Evolutionary conservation across 2,329 filamentous ascomycete genomes (phyloP), one percentile per base, ranked within the genome.

Genomic region (Cercospora beticola): DNA sequence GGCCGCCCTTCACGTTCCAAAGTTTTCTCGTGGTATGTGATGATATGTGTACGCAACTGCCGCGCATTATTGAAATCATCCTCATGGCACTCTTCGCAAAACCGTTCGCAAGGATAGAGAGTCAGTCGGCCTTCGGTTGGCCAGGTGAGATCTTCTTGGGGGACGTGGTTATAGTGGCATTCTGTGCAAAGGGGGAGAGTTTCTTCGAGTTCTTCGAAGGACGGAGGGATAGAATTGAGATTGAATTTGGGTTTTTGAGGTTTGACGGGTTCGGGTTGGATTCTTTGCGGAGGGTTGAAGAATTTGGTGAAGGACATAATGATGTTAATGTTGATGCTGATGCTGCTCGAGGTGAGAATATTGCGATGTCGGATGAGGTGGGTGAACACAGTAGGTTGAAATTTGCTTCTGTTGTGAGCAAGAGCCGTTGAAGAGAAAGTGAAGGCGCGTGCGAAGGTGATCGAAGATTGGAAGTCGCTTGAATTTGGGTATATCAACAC

Each of bases 381-480:
- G 16, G 14, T 46, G 59, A 49, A 12, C 3, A 28, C 1, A 28
- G 59, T 14, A 26, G 2, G 33, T 46, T 14, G 18, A 26, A 30
- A 5, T 14, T 4, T 18, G 36, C 26, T 26, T 14, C 16, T 28
- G 18, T 2, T 10, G 23, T 46, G 31, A 62, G 59, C 33, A 62
- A 46, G 59, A 40, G 59, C 57, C 26, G 21, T 60, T 8, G 8
- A 14, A 21, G 18, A 33, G 30, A 36, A 18, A 60, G 57, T 33
- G 57, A 33, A 60, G 57, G 57, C 3, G 30, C 57, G 18, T 14
- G 36, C 16, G 36, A 5, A 9, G 12, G 16, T n/a, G 36, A 49
- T 62, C 36, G 16, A 58, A 58, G 46, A 40, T 58, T 58, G 59
- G 59, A 62, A 62, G 59, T 62, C 59, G 59, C 59, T 62, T 26